These are phyloP conservation scores for Asterochloris sp. DNA, from an alignment of 139 green algal species.

Conservation along the genomic window DNA sequence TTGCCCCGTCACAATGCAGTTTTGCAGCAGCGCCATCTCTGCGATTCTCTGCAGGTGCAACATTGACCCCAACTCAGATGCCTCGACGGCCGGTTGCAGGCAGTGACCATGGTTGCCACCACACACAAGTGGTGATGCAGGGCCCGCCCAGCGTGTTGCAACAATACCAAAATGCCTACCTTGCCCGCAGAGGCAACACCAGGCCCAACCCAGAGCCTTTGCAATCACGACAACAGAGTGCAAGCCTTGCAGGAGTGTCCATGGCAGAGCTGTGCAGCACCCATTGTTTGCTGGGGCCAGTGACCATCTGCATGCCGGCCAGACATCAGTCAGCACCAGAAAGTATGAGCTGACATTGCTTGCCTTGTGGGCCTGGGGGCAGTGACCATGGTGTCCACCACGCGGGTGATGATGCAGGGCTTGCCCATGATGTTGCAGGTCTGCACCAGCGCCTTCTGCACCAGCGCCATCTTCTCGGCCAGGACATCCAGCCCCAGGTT, in stretches of 20 bases:
- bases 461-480: slow-evolving; percentile 88
- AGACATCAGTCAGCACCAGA: slow-evolving; percentile 72
- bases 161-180: no score
- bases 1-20: no score
- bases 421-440: slow-evolving; percentile 87
- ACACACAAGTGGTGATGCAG: no score
- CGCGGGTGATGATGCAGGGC: slow-evolving; percentile 79
- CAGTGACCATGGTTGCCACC: no score
- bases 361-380: slow-evolving; percentile 77
- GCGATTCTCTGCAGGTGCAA: no score
- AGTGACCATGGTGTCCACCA: slow-evolving; percentile 88
- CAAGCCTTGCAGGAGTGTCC: background rate
- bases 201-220: no score
- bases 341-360: background rate
- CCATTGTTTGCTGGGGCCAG: slow-evolving; percentile 28
- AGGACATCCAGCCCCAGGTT: slow-evolving; percentile 87
- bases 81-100: no score
- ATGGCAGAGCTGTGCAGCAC: background rate
- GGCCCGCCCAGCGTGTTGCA: no score
- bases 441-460: slow-evolving; percentile 60
- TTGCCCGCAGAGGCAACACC: no score
- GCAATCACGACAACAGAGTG: background rate
- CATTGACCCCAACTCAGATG: no score
- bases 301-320: slow-evolving; percentile 72
- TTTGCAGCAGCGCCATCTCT: no score